These are phyloP conservation scores for Verbascum thapsus DNA, from an alignment of 257 asterid genomes.

Conservation along the genomic window DNA sequence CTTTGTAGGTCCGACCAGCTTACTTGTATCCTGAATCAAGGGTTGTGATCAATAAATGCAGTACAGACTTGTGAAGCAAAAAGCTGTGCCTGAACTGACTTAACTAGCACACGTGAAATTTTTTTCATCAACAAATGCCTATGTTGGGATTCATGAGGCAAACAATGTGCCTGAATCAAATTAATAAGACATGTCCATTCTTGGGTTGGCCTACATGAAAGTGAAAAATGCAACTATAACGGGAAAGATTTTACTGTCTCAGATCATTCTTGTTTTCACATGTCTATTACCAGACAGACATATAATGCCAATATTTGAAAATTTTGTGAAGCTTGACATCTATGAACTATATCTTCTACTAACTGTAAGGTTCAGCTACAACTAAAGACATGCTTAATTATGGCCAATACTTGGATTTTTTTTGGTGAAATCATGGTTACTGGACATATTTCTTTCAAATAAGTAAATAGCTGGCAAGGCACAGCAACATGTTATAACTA, in stretches of 20 bases:
- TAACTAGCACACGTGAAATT: neutral
- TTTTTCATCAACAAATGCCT: constrained; percentile 3
- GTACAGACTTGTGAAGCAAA: constrained; percentile 7
- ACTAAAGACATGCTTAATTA: neutral
- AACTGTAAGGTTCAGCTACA: neutral
- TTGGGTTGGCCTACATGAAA: neutral
- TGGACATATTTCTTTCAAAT: neutral
- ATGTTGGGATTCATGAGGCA: neutral
- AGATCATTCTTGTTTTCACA: constrained; percentile 15
- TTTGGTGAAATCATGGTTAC: too few species aligned
- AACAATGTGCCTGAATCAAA: constrained; percentile 1
- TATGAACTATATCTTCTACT: neutral
- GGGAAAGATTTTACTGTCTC: neutral
- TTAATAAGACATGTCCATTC: constrained; percentile 5
- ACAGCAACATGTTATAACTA: neutral
- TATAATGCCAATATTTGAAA: neutral
- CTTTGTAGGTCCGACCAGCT: constrained; percentile 67
- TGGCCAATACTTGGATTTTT: too few species aligned
- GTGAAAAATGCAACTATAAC: neutral
- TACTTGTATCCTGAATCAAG: constrained; percentile 49
- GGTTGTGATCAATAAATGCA: constrained; percentile 1
- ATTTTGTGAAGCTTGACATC: neutral
- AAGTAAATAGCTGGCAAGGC: constrained; percentile 2
- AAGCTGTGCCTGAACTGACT: neutral
- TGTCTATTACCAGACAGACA: neutral